Evolutionary conservation across 345 rosid species (phyloP).

Genomic region (Psidium friedrichsthalianum): DNA sequence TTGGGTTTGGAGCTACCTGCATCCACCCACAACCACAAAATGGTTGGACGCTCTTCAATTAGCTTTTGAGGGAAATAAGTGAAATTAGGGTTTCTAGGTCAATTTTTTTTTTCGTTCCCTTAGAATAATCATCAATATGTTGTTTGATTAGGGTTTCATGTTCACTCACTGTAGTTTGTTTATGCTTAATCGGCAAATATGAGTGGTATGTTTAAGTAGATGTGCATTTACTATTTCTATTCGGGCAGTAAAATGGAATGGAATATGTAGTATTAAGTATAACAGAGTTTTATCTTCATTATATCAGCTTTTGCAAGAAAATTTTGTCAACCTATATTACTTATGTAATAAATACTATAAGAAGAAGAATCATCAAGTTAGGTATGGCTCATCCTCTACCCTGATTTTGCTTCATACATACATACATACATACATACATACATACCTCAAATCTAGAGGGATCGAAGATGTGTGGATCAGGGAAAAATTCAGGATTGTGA

Average conservation of each 20-base stretch:
- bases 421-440: too few species aligned
- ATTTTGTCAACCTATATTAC: not conserved
- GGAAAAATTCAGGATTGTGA: slow-evolving; percentile 61
- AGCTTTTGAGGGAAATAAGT: not conserved
- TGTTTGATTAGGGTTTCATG: not conserved
- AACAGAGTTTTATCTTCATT: not conserved
- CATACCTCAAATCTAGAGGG: slow-evolving; percentile 86
- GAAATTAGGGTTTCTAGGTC: not conserved
- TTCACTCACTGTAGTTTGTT: not conserved
- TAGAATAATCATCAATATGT: not conserved
- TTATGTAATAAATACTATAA: not conserved
- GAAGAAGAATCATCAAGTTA: not conserved
- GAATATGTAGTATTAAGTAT: not conserved
- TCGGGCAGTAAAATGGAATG: not conserved
- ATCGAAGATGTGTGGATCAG: slow-evolving; percentile 65
- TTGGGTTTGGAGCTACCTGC: slow-evolving; percentile 66
- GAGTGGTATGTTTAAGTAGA: not conserved
- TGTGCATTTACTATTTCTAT: not conserved
- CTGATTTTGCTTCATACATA: slow-evolving; percentile 2
- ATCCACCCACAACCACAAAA: not conserved
- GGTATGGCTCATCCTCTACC: not conserved
- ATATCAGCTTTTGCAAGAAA: not conserved
- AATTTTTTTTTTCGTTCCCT: not conserved
- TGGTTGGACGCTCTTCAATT: not conserved
- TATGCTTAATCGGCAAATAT: not conserved